Conservation (phyloP, 1,284 basidiomycete genomes). For the Pseudozyma hubeiensis region DNA sequence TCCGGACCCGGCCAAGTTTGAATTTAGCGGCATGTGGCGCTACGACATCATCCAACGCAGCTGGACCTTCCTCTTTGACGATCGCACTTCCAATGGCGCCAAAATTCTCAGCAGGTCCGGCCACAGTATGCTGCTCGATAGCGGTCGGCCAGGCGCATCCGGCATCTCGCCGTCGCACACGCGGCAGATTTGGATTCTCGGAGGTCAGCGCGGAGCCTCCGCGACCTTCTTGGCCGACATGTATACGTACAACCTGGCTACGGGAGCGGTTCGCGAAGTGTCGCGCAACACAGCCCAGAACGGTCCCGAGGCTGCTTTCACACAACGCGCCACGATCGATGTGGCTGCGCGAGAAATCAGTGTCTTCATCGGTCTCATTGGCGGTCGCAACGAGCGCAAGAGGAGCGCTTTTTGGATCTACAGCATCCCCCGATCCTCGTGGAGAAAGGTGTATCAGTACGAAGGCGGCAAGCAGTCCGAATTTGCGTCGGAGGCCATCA, state of each 20-base stretch:
- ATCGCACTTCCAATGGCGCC: constrained; percentile 51
- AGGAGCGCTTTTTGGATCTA: constrained; percentile 61
- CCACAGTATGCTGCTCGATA: constrained; percentile 68
- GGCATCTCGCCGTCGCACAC: constrained; percentile 46
- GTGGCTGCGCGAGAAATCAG: constrained; percentile 58
- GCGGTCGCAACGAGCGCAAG: constrained; percentile 49
- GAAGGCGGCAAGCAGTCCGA: constrained; percentile 44
- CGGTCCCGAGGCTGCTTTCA: constrained; percentile 66
- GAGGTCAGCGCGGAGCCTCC: constrained; percentile 63
- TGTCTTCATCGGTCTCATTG: constrained; percentile 63
- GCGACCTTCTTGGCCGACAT: constrained; percentile 67
- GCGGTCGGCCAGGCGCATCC: constrained; percentile 37
- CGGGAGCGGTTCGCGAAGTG: constrained; percentile 53
- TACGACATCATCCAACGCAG: constrained; percentile 63
- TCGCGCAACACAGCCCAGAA: constrained; percentile 47
- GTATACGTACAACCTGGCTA: constrained; percentile 62
- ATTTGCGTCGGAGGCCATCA: constrained; percentile 29
- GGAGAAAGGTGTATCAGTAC: constrained; percentile 56
- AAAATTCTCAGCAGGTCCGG: constrained; percentile 60
- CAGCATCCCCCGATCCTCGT: constrained; percentile 52
- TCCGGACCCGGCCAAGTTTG: constrained; percentile 67
- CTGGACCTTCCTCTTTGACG: constrained; percentile 66
- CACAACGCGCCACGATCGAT: constrained; percentile 66
- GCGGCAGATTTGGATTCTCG: constrained; percentile 65
- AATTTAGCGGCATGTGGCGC: constrained; percentile 67